A percentile compares a stretch with the other conserved stretches of the same genome.
Evolutionary conservation across 305 asterid genomes (phyloP).

Genomic region (Petunia hybrid): DNA sequence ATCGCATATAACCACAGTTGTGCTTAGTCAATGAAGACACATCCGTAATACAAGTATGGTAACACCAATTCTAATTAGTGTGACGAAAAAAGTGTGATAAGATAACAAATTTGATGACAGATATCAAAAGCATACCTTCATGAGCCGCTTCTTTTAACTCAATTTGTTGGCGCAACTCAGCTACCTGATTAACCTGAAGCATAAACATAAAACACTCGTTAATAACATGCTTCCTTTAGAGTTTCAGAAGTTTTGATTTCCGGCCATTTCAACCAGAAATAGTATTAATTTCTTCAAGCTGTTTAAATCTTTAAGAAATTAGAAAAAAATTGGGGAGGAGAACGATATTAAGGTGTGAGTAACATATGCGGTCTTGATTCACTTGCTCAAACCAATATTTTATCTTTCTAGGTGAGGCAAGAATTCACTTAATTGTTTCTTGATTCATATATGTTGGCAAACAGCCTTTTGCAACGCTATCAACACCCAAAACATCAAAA

Average conservation of each 20-base stretch:
- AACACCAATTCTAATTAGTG: background rate
- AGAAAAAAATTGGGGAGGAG: conserved; percentile 3
- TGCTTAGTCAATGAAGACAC: background rate
- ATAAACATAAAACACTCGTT: background rate
- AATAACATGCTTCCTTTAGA: background rate
- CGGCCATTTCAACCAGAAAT: conserved; percentile 6
- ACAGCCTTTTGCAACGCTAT: background rate
- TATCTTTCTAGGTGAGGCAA: conserved; percentile 16
- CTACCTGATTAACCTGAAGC: conserved; percentile 64
- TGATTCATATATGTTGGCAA: background rate
- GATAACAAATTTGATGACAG: conserved; percentile 28
- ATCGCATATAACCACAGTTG: conserved; percentile 9
- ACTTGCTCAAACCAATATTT: conserved; percentile 9
- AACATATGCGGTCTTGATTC: conserved; percentile 10
- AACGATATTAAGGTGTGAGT: conserved; percentile 1
- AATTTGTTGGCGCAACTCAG: conserved; percentile 74
- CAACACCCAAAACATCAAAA: background rate
- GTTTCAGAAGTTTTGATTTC: background rate
- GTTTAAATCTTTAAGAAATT: background rate
- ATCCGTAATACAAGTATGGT: background rate
- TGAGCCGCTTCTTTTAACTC: conserved; percentile 70
- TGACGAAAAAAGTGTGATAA: background rate
- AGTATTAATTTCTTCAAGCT: conserved; percentile 7
- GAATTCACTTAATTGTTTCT: conserved; percentile 5
- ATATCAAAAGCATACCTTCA: conserved; percentile 63